Evolutionary conservation across 768 basidiomycete genomes (phyloP).

Genomic region (Mycena albidolilacea): DNA sequence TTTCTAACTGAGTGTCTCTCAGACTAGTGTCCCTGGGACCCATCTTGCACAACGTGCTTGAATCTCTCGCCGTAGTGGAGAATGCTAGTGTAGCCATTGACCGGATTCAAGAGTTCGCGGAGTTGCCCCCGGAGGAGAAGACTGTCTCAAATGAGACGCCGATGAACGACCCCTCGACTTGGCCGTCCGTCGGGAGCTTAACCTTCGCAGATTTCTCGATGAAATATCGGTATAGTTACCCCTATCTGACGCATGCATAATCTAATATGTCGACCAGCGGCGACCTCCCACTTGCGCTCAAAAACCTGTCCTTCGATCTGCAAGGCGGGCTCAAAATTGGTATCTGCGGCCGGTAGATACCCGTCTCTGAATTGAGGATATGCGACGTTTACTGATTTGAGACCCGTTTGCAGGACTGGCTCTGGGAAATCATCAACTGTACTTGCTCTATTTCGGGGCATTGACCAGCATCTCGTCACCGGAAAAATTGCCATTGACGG

Average conservation of each 20-base stretch:
- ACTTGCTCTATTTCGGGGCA: constrained; percentile 31
- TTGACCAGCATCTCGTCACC: constrained; percentile 34
- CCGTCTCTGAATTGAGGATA: background rate
- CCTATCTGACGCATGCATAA: background rate
- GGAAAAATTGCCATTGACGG: constrained; percentile 32
- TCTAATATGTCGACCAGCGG: background rate
- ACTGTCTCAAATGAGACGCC: background rate
- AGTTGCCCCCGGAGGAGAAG: constrained; percentile 27
- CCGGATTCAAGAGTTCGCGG: constrained; percentile 31
- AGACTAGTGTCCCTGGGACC: constrained; percentile 28
- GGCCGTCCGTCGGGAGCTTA: constrained; percentile 25
- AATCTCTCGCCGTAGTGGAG: constrained; percentile 17
- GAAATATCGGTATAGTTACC: constrained; percentile 25
- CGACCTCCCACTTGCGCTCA: constrained; percentile 28
- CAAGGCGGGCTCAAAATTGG: constrained; percentile 24
- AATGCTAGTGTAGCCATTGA: constrained; percentile 29
- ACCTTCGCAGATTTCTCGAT: constrained; percentile 26
- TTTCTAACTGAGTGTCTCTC: background rate
- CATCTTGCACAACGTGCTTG: constrained; percentile 4
- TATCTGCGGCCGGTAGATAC: constrained; percentile 30
- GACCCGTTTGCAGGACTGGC: constrained; percentile 18
- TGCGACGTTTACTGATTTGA: background rate
- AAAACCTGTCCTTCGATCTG: constrained; percentile 22
- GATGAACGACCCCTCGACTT: background rate
- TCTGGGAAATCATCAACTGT: constrained; percentile 35